Percentiles rank a stretch among this genome's conserved stretches.
Evolutionary conservation across 257 asterid genomes (phyloP).

Genomic region (Fraxinus americana): DNA sequence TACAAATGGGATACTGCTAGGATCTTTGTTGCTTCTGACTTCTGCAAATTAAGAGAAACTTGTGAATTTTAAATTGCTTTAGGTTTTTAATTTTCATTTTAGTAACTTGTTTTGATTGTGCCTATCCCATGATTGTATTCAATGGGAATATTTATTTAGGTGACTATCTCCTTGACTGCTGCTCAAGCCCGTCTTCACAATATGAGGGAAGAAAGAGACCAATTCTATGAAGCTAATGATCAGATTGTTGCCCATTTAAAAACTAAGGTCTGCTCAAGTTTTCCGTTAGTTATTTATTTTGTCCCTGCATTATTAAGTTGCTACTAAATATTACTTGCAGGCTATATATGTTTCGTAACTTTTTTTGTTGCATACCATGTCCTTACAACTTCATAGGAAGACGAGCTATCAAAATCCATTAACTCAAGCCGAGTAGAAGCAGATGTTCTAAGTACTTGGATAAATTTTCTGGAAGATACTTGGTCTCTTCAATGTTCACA

Average conservation of each 20-base stretch:
- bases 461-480: constrained; percentile 88
- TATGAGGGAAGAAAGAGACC: constrained; percentile 89
- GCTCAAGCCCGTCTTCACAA: constrained; percentile 84
- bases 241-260: constrained; percentile 88
- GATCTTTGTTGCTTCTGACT: constrained; percentile 3
- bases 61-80: constrained; percentile 1
- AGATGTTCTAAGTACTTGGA: constrained; percentile 76
- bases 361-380: constrained; percentile 18
- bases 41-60: constrained; percentile 4
- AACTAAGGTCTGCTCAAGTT: constrained; percentile 60
- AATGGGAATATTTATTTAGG: constrained; percentile 46
- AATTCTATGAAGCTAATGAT: constrained; percentile 96
- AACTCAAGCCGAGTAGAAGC: constrained; percentile 75
- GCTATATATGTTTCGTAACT: constrained; percentile 18
- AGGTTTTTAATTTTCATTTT: background rate
- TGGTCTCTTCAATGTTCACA: constrained; percentile 85
- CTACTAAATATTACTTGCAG: constrained; percentile 17
- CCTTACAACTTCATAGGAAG: constrained; percentile 60
- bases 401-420: constrained; percentile 68
- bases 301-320: constrained; percentile 11
- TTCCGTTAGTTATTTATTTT: background rate
- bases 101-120: constrained; percentile 11
- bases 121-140: constrained; percentile 15
- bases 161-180: constrained; percentile 82
- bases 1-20: background rate